Evolutionary conservation across 805 yeast genomes (phyloP).

Genomic region (Yueomyces sp.): DNA sequence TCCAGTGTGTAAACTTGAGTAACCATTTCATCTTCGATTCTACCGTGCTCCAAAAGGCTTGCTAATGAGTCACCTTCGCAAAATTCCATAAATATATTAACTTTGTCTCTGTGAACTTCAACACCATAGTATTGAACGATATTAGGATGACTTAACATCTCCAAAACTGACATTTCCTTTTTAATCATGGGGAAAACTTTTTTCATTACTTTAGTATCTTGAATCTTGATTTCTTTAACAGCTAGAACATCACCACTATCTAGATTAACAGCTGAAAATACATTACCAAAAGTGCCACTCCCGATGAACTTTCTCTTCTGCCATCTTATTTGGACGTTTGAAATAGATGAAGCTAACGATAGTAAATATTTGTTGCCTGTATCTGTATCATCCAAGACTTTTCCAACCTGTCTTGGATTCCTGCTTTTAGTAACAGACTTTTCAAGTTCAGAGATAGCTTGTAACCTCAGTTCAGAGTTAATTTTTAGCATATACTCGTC

Average conservation of each 20-base stretch:
- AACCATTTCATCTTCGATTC: conserved; percentile 90
- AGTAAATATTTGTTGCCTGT: conserved; percentile 79
- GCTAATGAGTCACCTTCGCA: conserved; percentile 94
- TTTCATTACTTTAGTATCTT: conserved; percentile 73
- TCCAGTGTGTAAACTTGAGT: conserved; percentile 83
- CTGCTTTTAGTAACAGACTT: conserved; percentile 24
- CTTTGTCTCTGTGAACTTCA: conserved; percentile 91
- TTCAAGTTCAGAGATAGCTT: conserved; percentile 53
- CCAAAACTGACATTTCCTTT: conserved; percentile 93
- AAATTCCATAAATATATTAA: conserved; percentile 92
- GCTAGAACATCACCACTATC: conserved; percentile 96
- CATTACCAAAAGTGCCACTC: conserved; percentile 92
- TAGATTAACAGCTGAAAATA: conserved; percentile 79
- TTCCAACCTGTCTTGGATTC: conserved; percentile 50
- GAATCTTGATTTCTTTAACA: conserved; percentile 87
- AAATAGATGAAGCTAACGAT: conserved; percentile 75
- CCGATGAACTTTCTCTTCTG: conserved; percentile 91
- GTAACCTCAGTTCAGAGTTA: conserved; percentile 55
- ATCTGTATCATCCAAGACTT: conserved; percentile 78
- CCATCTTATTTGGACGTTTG: conserved; percentile 90
- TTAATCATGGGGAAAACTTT: conserved; percentile 78
- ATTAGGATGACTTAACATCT: conserved; percentile 90
- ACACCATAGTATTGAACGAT: conserved; percentile 95
- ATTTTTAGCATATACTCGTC: conserved; percentile 41
- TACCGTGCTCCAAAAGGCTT: conserved; percentile 71